phyloP scores from a whole-genome alignment of 768 basidiomycete genomes.

The Suillus alpinus region DNA sequence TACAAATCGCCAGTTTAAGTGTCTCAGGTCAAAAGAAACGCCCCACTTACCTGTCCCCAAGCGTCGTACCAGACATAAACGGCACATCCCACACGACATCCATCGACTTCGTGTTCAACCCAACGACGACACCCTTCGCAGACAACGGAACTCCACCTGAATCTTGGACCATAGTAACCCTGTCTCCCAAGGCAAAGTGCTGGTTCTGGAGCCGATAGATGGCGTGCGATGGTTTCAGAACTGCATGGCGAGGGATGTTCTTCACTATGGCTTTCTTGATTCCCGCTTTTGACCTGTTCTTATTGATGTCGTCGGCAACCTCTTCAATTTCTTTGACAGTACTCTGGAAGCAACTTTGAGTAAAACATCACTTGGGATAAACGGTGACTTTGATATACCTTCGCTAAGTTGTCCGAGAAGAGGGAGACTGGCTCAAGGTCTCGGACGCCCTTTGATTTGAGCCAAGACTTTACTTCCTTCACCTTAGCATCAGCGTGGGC shows the following conservation, averaged over 20 bases:
- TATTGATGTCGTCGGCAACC: constrained; percentile 65
- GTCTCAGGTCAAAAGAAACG: neutral
- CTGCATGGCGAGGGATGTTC: constrained; percentile 87
- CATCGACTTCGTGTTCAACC: constrained; percentile 81
- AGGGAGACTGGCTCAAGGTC: constrained; percentile 93
- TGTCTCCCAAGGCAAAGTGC: constrained; percentile 82
- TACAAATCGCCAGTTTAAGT: constrained; percentile 24
- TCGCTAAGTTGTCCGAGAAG: constrained; percentile 87
- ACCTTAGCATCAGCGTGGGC: constrained; percentile 66
- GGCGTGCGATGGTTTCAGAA: constrained; percentile 90
- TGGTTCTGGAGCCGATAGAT: constrained; percentile 89
- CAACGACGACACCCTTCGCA: constrained; percentile 92
- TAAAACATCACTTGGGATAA: neutral
- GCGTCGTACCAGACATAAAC: constrained; percentile 89
- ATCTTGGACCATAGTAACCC: constrained; percentile 95
- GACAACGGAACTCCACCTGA: constrained; percentile 88
- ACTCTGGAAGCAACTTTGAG: constrained; percentile 41
- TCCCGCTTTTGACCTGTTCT: constrained; percentile 52
- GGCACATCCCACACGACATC: constrained; percentile 96
- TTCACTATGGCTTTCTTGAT: constrained; percentile 95
- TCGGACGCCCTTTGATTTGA: constrained; percentile 80
- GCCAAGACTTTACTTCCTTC: constrained; percentile 80
- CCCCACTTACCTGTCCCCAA: constrained; percentile 68
- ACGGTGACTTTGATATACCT: constrained; percentile 43
- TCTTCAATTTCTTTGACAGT: constrained; percentile 78